Evolutionary conservation across 352 stramenopile species (phyloP), one percentile per base, ranked within the genome.

Genomic region (Pythium sp.): DNA sequence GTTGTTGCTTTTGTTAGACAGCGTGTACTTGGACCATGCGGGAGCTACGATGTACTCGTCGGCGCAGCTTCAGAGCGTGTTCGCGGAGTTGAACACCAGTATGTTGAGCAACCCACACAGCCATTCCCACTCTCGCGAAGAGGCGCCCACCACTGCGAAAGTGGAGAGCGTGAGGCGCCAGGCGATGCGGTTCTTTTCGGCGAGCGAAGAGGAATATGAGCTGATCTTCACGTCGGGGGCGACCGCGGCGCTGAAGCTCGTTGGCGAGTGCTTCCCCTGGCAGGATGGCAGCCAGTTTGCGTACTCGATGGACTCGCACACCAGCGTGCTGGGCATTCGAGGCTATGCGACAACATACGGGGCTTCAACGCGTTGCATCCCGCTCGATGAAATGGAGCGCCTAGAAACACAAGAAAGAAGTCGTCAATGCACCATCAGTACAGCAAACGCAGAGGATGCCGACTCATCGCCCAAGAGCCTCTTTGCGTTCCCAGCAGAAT

Each of bases 191-290:
- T 92, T 94, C 68, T 93, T 95, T 70, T 72, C 78, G 28, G 82
- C 85, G 2, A 77, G 67, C 18, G 79, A 88, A n/a, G 72, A 87
- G 38, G 79, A 94, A 34, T 94, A 94, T 69, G 74, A 81, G 46
- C 62, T 97, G 18, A 76, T 97, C 22, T 96, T 97, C 73, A 97
- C 90, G 12, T 92, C 87, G 5, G 90, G 90, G 2, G 83, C 90
- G 12, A 97, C 90, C 2, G 81, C 84, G 5, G 79, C 81, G 28
- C 72, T 97, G 15, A 95, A 97, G 64, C 70, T 95, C 34, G 76
- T 95, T 0, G 90, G 87, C 24, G 88, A 96, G 60, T 84, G 75
- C 58, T 95, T 97, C 66, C 86, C 88, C 2, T 97, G 85, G 79
- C 80, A 62, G 2, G 18, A 68, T 1, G 60, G 73, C 18, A 91